A percentile compares a stretch with the other conserved stretches of the same genome.
phyloP scores from a whole-genome alignment of 2,329 filamentous ascomycete species.

The Chaetomiaceae sp. region DNA sequence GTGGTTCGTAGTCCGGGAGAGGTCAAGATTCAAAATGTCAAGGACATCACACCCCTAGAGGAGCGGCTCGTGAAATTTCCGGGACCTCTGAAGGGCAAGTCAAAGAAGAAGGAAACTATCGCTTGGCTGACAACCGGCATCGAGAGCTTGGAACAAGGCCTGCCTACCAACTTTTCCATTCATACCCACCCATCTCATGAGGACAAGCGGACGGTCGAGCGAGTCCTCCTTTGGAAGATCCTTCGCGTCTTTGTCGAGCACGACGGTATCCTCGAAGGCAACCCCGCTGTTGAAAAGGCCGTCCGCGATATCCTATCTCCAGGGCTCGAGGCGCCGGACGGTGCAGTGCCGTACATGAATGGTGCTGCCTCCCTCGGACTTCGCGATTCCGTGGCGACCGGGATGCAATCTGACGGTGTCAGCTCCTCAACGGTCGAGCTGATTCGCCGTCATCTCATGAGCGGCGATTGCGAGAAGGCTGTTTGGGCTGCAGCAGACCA shows the following conservation, averaged over 20 bases:
- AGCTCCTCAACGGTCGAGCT: slow-evolving; percentile 67
- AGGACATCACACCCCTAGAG: slow-evolving; percentile 65
- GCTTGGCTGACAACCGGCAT: slow-evolving; percentile 78
- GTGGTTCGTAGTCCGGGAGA: slow-evolving; percentile 80
- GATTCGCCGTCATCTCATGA: slow-evolving; percentile 67
- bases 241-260: slow-evolving; percentile 76
- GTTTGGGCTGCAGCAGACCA: slow-evolving; percentile 93
- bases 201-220: slow-evolving; percentile 72
- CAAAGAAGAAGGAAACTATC: slow-evolving; percentile 90
- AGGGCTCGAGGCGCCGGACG: slow-evolving; percentile 34
- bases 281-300: slow-evolving; percentile 64
- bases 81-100: slow-evolving; percentile 81
- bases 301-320: slow-evolving; percentile 72
- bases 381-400: slow-evolving; percentile 25
- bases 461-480: slow-evolving; percentile 83
- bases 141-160: slow-evolving; percentile 61
- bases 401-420: slow-evolving; percentile 52
- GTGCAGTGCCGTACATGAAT: slow-evolving; percentile 27
- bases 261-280: slow-evolving; percentile 77
- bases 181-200: slow-evolving; percentile 51
- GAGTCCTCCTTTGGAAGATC: slow-evolving; percentile 82
- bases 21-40: slow-evolving; percentile 71
- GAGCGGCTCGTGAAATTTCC: slow-evolving; percentile 79
- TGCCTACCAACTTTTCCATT: slow-evolving; percentile 47
- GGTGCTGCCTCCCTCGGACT: slow-evolving; percentile 23